phyloP scores from a whole-genome alignment of 2,329 filamentous ascomycete genomes.

The Sphaerostilbella broomeana region DNA sequence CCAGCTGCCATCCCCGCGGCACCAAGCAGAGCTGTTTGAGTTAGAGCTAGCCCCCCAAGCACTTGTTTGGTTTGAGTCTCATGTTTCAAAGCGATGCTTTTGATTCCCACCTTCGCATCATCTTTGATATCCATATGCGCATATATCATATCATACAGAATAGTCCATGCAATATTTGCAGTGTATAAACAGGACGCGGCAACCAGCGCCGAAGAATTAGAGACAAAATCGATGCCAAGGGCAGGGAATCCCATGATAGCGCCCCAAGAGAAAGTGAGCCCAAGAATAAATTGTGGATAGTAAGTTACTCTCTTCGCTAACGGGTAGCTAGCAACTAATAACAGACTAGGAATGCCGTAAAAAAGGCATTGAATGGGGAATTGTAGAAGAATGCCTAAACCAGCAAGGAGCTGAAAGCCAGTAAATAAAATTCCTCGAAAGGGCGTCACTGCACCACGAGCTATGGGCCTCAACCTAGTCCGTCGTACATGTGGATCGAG shows the following conservation, averaged over 20 bases:
- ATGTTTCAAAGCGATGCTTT: constrained; percentile 77
- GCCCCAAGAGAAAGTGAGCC: constrained; percentile 83
- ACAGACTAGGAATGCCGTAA: constrained; percentile 69
- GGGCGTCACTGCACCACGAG: constrained; percentile 68
- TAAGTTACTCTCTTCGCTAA: constrained; percentile 80
- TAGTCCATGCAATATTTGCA: constrained; percentile 78
- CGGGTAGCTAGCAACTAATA: constrained; percentile 70
- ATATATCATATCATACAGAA: constrained; percentile 89
- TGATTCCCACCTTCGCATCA: constrained; percentile 79
- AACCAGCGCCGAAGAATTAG: constrained; percentile 53
- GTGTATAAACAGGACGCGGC: constrained; percentile 66
- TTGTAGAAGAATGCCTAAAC: constrained; percentile 67
- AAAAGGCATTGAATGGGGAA: constrained; percentile 68
- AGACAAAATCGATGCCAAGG: constrained; percentile 67
- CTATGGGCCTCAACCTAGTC: constrained; percentile 73
- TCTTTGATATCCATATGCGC: constrained; percentile 88
- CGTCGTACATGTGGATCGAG: constrained; percentile 74
- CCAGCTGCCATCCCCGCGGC: constrained; percentile 61
- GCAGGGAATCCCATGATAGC: constrained; percentile 84
- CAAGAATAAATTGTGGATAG: constrained; percentile 79
- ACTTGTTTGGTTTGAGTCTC: constrained; percentile 71
- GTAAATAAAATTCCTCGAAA: constrained; percentile 68
- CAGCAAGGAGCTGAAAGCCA: constrained; percentile 64
- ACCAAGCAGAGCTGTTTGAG: constrained; percentile 63
- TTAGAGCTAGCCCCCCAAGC: constrained; percentile 60